Evolutionary conservation across 1,284 basidiomycete species (phyloP), one percentile per base, ranked within the genome.

Genomic region (Microbotryum violaceum): DNA sequence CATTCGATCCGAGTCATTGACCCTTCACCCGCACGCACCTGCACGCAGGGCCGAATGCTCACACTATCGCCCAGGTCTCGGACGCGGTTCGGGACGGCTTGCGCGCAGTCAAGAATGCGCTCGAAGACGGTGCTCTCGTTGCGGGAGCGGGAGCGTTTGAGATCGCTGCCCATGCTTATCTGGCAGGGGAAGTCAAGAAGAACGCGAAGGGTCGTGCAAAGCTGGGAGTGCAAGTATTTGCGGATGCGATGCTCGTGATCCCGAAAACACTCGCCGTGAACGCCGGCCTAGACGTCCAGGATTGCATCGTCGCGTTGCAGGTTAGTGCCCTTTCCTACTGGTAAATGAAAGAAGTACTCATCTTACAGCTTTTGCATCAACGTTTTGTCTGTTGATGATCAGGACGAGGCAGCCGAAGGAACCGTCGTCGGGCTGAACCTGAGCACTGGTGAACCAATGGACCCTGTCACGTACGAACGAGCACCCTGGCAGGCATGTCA

Each of bases 101-200:
- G 60, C 86, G 96, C 58, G 87, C 91, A 5, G 93, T 97, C 62
- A 98, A 98, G 81, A 98, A 98, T 74, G 90, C 90, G 21, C 81
- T 98, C 63, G 96, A 98, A 75, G 94, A 99, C 74, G 82, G 85
- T 45, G 80, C 82, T 52, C 79, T 98, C 58, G 82, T 98, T 59
- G 93, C 96, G 12, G 96, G 96, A 46, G 96, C 91, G 3, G 96
- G 96, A 50, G 93, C 96, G 6, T 99, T 98, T 74, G 96, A 98
- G 77, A 83, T 98, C 20, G 86, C 92, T n/a, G 94, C 91, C 71
- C 84, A 91, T 9, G 83, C 84, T 10, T 85, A 97, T 77, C 80
- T 99, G 29, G 73, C 75, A 48, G 76, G 75, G 55, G 86, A 86
- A n/a, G 79, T 83, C 29, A 93, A 94, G 79, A 86, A 87, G 75